Base-by-base conservation (phyloP, 2,329 filamentous ascomycete genomes). In the Fonsecaea monophora region DNA sequence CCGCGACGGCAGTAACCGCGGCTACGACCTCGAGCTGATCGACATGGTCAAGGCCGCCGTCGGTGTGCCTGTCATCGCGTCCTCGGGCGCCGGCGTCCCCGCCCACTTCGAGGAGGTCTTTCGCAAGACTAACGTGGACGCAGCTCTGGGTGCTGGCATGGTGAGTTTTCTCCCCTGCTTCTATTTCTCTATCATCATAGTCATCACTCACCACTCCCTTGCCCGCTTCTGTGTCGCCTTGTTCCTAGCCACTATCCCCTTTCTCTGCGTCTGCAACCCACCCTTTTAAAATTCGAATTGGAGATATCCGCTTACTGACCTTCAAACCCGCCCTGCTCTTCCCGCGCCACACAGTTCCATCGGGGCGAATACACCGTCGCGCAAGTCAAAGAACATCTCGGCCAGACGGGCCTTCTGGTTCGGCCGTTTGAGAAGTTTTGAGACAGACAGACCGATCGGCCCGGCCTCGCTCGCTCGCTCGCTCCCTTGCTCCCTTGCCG, bases 71-170 rank as follows among this genome's bases (percentile, higher is more conserved):
- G 95, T 99, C 58, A 96, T 99, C 79, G 94, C 95, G 13, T 95
- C 91, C 34, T 96, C 92, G 77, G 95, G 95, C 48, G 95, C 95
- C 1, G 95, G 95, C 1, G 89, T 90, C 73, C 94, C 95, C 1
- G 86, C 77, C 0, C 95, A 99, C 80, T 99, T 99, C 76, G 85
- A 88, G 60, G 91, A 98, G 76, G 95, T 98, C 1, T 99, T 99
- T 78, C 83, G 86, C 64, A 83, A 91, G 80, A 98, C 95, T 8
- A 84, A 84, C 15, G 94, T 94, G 2, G 95, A 99, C 83, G 95
- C 95, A 58, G 95, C 95, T 34, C 82, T 99, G 67, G 95, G 95
- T 2, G 95, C 95, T 8, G 95, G 95, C 61, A 99, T 99, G 90
- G 86, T 88, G 78, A 78, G 84, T 82, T 53, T 53, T 53, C 4